phyloP scores from a whole-genome alignment of 768 basidiomycete genomes.

The Mrakia hoshinonis region DNA sequence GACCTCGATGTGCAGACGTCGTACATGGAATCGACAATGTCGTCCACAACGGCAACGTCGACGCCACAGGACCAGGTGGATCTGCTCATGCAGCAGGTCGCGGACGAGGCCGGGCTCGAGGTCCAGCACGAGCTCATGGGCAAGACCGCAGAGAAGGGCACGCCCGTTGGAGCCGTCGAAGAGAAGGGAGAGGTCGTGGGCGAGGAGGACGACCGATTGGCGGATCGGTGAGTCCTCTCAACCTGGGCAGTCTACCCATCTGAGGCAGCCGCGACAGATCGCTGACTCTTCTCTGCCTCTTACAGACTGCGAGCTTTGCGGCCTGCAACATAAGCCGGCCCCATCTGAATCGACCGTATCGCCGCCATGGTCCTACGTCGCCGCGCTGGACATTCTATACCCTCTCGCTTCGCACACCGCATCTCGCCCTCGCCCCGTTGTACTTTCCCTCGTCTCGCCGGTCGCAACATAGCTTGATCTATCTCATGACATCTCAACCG shows the following conservation, averaged over 20 bases:
- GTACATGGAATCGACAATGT: conserved; percentile 97
- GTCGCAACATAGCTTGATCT: too few relatives aligned
- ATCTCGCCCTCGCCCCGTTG: too few relatives aligned
- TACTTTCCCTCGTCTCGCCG: too few relatives aligned
- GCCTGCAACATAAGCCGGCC: conserved; percentile 24
- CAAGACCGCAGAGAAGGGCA: conserved; percentile 49
- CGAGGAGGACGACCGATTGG: conserved; percentile 49
- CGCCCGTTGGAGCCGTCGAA: conserved; percentile 46
- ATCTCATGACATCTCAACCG: neutral
- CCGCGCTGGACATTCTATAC: neutral
- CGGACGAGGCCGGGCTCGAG: conserved; percentile 94
- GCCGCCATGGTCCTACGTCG: neutral
- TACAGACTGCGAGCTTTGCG: conserved; percentile 27
- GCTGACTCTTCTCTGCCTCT: neutral
- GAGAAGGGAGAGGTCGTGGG: conserved; percentile 62
- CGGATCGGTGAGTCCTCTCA: conserved; percentile 55
- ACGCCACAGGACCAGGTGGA: conserved; percentile 98
- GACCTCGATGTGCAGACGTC: conserved; percentile 96
- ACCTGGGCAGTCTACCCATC: too few relatives aligned
- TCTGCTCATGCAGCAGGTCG: conserved; percentile 77
- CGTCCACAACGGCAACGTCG: conserved; percentile 78
- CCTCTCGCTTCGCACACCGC: too few relatives aligned
- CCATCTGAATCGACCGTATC: too few relatives aligned
- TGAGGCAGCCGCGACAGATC: neutral
- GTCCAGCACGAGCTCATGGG: conserved; percentile 71